These are phyloP conservation scores for Ophiostoma quercus DNA, from an alignment of 2,329 filamentous ascomycete genomes.

Conservation along the genomic window DNA sequence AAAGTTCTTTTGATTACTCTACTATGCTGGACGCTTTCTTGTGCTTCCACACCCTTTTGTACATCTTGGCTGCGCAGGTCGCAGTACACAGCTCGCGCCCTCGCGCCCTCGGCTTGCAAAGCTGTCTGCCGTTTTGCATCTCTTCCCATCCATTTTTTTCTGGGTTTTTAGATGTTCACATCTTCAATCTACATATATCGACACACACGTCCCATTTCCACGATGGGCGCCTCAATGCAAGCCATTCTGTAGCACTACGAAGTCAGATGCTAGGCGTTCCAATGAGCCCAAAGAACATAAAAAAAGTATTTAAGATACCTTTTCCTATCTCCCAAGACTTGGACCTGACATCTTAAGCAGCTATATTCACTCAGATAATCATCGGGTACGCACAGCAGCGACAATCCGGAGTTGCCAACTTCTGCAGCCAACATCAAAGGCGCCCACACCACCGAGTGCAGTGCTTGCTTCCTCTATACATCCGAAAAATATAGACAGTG, in stretches of 20 bases:
- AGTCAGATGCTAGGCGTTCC: neutral
- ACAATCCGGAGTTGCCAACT: neutral
- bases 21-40: neutral
- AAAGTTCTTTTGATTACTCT: neutral
- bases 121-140: neutral
- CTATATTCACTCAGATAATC: neutral
- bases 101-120: conserved; percentile 7
- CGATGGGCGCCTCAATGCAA: neutral
- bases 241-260: neutral
- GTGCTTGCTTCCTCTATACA: no score
- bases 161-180: neutral
- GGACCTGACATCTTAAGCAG: neutral
- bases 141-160: neutral
- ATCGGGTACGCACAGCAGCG: no score
- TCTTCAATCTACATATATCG: neutral
- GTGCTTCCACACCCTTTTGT: conserved; percentile 2
- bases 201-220: neutral
- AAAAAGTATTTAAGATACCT: neutral
- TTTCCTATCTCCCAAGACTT: neutral
- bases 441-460: neutral
- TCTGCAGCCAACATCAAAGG: neutral
- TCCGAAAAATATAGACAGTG: no score
- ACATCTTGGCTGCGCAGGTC: conserved; percentile 7
- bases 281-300: no score
- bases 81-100: conserved; percentile 1